Evolutionary conservation across 2,329 filamentous ascomycete species (phyloP).

Genomic region (Calonectria ilicicola): DNA sequence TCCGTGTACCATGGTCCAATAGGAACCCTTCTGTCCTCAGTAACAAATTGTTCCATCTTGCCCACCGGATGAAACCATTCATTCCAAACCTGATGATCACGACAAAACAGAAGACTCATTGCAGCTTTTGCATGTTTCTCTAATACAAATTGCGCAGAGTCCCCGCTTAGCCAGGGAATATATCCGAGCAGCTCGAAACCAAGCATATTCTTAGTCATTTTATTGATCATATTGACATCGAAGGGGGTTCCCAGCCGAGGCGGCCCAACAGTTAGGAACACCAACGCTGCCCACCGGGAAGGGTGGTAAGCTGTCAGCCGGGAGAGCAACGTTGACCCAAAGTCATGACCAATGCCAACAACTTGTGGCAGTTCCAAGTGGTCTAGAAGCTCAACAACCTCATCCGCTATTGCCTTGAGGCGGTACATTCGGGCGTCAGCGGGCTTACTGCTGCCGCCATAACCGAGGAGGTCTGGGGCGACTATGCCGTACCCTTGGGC

Average conservation of each 20-base stretch:
- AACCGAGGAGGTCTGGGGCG: conserved; percentile 55
- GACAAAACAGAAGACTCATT: conserved; percentile 47
- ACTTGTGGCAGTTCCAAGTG: conserved; percentile 49
- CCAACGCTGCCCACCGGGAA: conserved; percentile 29
- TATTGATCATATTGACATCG: conserved; percentile 46
- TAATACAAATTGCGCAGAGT: conserved; percentile 28
- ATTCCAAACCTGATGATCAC: conserved; percentile 38
- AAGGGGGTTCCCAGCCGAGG: conserved; percentile 43
- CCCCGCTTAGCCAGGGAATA: conserved; percentile 42
- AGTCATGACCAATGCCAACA: conserved; percentile 57
- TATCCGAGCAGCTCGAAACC: conserved; percentile 49
- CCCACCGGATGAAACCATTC: conserved; percentile 42
- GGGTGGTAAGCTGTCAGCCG: conserved; percentile 44
- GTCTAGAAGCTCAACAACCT: conserved; percentile 49
- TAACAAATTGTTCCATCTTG: conserved; percentile 45
- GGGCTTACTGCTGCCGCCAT: conserved; percentile 50
- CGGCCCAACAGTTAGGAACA: conserved; percentile 48
- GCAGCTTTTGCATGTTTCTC: conserved; percentile 39
- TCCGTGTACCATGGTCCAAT: conserved; percentile 43
- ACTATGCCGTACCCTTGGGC: conserved; percentile 55
- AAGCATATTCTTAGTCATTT: conserved; percentile 43
- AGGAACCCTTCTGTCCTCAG: conserved; percentile 28
- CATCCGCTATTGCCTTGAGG: conserved; percentile 46
- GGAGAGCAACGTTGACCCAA: conserved; percentile 48
- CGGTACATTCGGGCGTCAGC: conserved; percentile 43